Percentiles rank a stretch among this genome's conserved stretches.
These are phyloP conservation scores for Schoenoplectus triqueter DNA, from an alignment of 202 grass and related monocot species.

Conservation along the genomic window DNA sequence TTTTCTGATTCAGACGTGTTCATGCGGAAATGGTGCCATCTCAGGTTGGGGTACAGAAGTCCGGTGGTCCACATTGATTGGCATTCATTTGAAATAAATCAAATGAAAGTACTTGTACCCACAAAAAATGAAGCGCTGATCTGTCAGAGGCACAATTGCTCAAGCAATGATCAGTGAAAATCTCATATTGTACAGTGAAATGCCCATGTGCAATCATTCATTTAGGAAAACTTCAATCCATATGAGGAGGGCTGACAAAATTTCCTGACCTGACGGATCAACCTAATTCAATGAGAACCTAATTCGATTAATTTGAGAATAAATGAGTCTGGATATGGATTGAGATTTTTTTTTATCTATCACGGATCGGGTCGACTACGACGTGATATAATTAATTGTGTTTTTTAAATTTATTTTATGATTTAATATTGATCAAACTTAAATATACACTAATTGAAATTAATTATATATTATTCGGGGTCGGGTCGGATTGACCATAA, in stretches of 20 bases:
- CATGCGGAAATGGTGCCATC: neutral
- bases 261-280: neutral
- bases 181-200: slow-evolving; percentile 9
- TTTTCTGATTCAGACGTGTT: neutral
- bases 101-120: neutral
- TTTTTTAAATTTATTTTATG: too few species aligned
- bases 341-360: too few species aligned
- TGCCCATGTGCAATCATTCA: neutral
- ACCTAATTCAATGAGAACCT: too few species aligned
- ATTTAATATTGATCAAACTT: too few species aligned
- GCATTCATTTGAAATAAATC: neutral
- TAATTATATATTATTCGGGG: too few species aligned
- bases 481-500: too few species aligned
- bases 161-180: neutral
- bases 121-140: neutral
- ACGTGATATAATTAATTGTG: too few species aligned
- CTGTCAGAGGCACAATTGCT: neutral
- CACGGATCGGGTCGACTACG: too few species aligned
- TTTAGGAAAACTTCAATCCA: neutral
- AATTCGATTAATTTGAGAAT: too few species aligned
- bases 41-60: neutral
- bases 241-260: too few species aligned
- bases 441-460: too few species aligned
- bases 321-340: too few species aligned
- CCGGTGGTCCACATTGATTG: neutral